These are phyloP conservation scores for Ophiostoma sp. DNA, from an alignment of 2,329 filamentous ascomycete species.

Conservation along the genomic window DNA sequence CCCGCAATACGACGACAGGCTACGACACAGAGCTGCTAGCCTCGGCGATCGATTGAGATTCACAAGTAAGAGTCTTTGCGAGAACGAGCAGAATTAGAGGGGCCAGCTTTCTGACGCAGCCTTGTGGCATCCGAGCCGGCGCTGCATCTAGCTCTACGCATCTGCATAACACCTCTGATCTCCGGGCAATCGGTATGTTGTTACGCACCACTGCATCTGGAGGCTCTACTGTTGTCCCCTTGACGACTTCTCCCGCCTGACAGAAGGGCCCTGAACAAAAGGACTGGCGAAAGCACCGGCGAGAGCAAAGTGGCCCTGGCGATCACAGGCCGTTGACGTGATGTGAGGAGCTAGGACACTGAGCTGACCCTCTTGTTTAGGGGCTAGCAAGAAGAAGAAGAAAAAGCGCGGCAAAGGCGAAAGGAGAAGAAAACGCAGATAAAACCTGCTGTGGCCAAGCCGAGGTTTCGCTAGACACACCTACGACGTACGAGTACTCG, in stretches of 20 bases:
- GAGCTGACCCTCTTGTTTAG: too few species aligned
- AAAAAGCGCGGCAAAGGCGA: too few species aligned
- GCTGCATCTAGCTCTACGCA: neutral
- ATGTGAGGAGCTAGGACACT: neutral
- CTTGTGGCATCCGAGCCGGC: too few species aligned
- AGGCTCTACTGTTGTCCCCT: neutral
- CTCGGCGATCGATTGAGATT: neutral
- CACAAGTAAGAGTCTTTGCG: neutral
- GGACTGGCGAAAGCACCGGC: neutral
- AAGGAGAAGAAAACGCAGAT: too few species aligned
- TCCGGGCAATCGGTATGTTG: neutral
- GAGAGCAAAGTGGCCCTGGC: neutral
- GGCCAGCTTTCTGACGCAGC: too few species aligned
- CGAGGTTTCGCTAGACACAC: too few species aligned
- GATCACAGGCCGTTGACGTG: neutral
- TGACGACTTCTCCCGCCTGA: neutral
- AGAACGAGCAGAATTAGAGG: neutral
- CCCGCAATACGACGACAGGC: neutral
- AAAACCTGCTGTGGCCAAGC: too few species aligned
- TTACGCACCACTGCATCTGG: neutral
- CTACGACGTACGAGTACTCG: too few species aligned
- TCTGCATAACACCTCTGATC: neutral
- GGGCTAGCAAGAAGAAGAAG: too few species aligned
- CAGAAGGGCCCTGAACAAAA: neutral
- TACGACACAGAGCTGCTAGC: neutral